Evolutionary conservation across 2,329 filamentous ascomycete genomes (phyloP).

Genomic region (Raffaelea ambrosiae): DNA sequence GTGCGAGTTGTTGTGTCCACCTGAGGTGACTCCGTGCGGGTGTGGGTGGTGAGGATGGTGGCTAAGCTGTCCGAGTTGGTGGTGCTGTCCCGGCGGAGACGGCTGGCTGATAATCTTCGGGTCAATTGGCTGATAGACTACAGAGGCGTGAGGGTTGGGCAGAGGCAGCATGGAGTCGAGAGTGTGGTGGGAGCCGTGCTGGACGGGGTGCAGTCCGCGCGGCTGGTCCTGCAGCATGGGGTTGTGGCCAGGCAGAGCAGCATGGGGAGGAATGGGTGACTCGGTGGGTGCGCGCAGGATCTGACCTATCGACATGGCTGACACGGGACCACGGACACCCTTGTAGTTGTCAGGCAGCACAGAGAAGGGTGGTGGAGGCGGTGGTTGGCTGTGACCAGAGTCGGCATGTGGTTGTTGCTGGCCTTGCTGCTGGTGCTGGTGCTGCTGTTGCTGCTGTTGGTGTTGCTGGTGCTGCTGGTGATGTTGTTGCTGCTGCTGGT

Average conservation of each 20-base stretch:
- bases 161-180: constrained; percentile 12
- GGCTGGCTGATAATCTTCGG: constrained; percentile 48
- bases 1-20: no score
- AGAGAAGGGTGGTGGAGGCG: constrained; percentile 17
- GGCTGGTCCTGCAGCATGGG: constrained; percentile 22
- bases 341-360: constrained; percentile 32
- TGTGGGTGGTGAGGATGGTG: neutral
- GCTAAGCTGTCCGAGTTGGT: constrained; percentile 14
- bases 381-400: constrained; percentile 6
- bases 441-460: no score
- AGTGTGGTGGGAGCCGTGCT: constrained; percentile 23
- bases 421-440: neutral
- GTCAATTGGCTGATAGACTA: constrained; percentile 43
- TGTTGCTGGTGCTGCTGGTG: constrained; percentile 1
- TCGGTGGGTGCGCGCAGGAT: constrained; percentile 18
- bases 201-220: constrained; percentile 22
- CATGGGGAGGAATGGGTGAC: constrained; percentile 18
- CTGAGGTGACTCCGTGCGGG: neutral
- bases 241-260: constrained; percentile 16
- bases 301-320: constrained; percentile 26
- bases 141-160: constrained; percentile 17
- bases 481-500: constrained; percentile 11
- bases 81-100: constrained; percentile 18
- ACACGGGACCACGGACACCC: constrained; percentile 34
- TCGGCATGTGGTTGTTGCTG: neutral